Evolutionary conservation across 352 stramenopile species (phyloP).

Genomic region (Globisporangium yorkense): DNA sequence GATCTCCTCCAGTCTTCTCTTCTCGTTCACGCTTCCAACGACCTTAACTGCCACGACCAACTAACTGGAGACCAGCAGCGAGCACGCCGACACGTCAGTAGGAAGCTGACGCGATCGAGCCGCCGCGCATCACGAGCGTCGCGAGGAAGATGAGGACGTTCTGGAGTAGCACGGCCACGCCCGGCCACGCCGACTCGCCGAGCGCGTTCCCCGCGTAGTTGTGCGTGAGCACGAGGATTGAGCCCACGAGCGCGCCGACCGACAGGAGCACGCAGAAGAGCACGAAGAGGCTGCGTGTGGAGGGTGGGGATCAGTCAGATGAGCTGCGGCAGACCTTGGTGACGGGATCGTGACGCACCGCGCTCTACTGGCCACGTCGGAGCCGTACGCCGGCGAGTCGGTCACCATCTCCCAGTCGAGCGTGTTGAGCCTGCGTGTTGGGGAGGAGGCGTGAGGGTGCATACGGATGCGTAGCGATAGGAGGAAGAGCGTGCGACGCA

Average conservation of each 20-base stretch:
- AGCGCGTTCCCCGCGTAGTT: constrained; percentile 52
- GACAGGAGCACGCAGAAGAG: constrained; percentile 44
- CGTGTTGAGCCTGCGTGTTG: constrained; percentile 37
- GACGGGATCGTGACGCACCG: constrained; percentile 15
- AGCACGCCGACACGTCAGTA: neutral
- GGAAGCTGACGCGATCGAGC: constrained; percentile 27
- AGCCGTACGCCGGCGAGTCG: constrained; percentile 40
- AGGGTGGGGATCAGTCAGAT: neutral
- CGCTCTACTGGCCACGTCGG: constrained; percentile 36
- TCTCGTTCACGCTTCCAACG: neutral
- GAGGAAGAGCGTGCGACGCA: constrained; percentile 13
- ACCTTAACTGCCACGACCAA: no score
- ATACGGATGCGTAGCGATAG: neutral
- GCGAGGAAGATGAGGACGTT: constrained; percentile 54
- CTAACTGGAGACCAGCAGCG: neutral
- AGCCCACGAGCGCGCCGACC: constrained; percentile 29
- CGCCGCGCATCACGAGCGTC: constrained; percentile 50
- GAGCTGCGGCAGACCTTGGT: neutral
- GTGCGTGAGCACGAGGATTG: constrained; percentile 55
- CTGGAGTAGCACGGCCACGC: constrained; percentile 51
- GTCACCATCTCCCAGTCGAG: constrained; percentile 62
- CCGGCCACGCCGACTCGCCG: constrained; percentile 52
- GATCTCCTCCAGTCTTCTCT: no score
- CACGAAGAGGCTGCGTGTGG: constrained; percentile 24
- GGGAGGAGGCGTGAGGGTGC: no score